phyloP scores from a whole-genome alignment of 495 filamentous ascomycete species.

The Chaetomidium leptoderma region DNA sequence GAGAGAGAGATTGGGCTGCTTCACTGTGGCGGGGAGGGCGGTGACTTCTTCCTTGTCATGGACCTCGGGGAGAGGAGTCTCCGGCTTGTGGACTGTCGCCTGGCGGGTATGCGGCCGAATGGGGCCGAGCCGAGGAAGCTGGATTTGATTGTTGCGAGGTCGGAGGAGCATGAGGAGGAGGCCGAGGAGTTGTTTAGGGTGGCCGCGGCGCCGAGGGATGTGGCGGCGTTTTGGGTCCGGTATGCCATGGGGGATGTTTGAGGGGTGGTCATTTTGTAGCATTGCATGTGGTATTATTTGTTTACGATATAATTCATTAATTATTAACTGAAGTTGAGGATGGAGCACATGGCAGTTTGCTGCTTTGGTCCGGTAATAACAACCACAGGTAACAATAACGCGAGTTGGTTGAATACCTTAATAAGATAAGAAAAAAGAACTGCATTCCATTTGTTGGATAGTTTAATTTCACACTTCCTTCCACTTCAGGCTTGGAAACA shows the following conservation, averaged over 20 bases:
- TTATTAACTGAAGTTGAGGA: no score
- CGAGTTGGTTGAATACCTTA: no score
- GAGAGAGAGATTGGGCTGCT: conserved; percentile 19
- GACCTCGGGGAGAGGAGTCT: conserved; percentile 15
- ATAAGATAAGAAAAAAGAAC: no score
- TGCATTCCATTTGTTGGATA: no score
- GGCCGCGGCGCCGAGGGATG: conserved; percentile 15
- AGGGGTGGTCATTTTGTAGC: no score
- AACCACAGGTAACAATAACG: no score
- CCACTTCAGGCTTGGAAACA: no score
- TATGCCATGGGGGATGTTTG: conserved; percentile 12
- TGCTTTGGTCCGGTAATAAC: no score
- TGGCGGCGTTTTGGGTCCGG: conserved; percentile 19
- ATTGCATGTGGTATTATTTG: no score
- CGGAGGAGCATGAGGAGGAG: neutral
- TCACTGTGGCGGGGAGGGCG: neutral
- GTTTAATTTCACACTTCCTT: no score
- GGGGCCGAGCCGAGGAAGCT: conserved; percentile 1
- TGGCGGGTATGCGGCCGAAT: conserved; percentile 11
- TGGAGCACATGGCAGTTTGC: no score
- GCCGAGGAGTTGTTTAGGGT: conserved; percentile 13
- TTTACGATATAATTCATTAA: no score
- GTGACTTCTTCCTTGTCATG: conserved; percentile 18
- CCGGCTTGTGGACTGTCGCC: conserved; percentile 11
- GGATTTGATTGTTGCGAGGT: conserved; percentile 14